These are phyloP conservation scores for Cordyceps cateniannulata DNA, from an alignment of 2,329 filamentous ascomycete genomes.

Conservation along the genomic window DNA sequence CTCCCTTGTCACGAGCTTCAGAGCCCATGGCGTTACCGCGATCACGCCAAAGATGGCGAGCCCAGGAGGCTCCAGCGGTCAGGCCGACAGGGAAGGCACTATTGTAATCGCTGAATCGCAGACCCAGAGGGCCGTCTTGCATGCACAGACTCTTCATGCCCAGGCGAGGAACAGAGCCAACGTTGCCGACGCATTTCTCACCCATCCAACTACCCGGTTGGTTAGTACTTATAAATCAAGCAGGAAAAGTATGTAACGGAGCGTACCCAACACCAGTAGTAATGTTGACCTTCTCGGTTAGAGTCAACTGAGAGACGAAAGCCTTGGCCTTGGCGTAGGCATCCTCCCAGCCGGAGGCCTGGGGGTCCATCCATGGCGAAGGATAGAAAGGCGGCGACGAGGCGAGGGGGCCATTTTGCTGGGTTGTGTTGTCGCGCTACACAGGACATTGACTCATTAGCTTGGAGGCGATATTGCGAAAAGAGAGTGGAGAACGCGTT, in stretches of 20 bases:
- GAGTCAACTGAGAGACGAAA: conserved; percentile 77
- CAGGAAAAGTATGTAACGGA: not conserved
- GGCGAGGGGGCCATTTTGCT: conserved; percentile 22
- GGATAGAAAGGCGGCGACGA: conserved; percentile 64
- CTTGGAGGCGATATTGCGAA: not conserved
- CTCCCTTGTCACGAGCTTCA: conserved; percentile 69
- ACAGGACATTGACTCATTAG: conserved; percentile 4
- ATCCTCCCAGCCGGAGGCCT: conserved; percentile 64
- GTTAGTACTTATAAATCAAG: conserved; percentile 1
- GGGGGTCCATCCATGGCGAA: conserved; percentile 76
- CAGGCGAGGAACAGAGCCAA: conserved; percentile 62
- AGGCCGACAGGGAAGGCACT: conserved; percentile 76
- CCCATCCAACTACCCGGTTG: conserved; percentile 32
- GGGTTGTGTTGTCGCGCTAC: conserved; percentile 15
- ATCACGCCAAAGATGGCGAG: conserved; percentile 57
- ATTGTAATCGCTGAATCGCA: conserved; percentile 71
- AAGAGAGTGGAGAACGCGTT: not conserved
- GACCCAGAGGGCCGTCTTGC: conserved; percentile 78
- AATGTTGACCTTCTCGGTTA: conserved; percentile 87
- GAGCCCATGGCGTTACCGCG: conserved; percentile 41
- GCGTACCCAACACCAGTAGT: conserved; percentile 82
- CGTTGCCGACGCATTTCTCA: conserved; percentile 72
- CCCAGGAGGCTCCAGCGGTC: conserved; percentile 78
- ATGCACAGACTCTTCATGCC: conserved; percentile 71
- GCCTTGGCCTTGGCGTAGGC: conserved; percentile 69